phyloP scores from a whole-genome alignment of 1,284 basidiomycete genomes.

The Sanghuangporus sanghuang region DNA sequence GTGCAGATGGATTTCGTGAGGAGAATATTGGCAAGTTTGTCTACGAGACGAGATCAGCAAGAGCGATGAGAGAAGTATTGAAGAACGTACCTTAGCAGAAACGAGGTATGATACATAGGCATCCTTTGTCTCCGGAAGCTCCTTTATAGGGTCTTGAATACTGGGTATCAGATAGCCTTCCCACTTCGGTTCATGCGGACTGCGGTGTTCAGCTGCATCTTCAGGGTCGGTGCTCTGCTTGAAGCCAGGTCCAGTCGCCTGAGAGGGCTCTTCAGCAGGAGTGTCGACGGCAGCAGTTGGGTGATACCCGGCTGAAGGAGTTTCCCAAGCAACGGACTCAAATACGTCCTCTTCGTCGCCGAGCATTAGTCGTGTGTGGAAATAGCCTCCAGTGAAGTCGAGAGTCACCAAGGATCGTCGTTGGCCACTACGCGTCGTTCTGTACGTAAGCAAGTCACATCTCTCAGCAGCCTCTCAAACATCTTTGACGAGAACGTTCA shows the following conservation, averaged over 20 bases:
- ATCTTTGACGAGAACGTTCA: constrained; percentile 5
- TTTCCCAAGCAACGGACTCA: constrained; percentile 83
- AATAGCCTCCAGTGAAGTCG: neutral
- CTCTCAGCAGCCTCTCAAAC: neutral
- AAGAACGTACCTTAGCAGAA: constrained; percentile 67
- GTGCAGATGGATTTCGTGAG: constrained; percentile 62
- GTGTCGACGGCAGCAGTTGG: constrained; percentile 24
- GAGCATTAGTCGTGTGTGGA: constrained; percentile 43
- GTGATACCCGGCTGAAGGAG: constrained; percentile 50
- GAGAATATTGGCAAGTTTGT: constrained; percentile 82
- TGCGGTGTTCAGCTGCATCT: constrained; percentile 52
- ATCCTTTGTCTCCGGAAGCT: constrained; percentile 94
- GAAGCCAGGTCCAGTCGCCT: constrained; percentile 63
- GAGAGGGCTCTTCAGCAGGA: constrained; percentile 25
- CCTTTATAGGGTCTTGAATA: constrained; percentile 91
- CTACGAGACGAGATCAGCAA: constrained; percentile 33
- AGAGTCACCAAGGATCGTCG: neutral
- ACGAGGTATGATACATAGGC: constrained; percentile 95
- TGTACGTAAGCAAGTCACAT: neutral
- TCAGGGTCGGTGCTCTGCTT: constrained; percentile 56
- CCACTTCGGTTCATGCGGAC: constrained; percentile 80
- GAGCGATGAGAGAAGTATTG: neutral
- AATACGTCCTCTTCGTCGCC: constrained; percentile 82
- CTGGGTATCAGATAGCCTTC: constrained; percentile 82
- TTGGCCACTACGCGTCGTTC: neutral